Percentiles rank a stretch among this genome's conserved stretches.
phyloP scores from a whole-genome alignment of 331 rosid species.

The Cucumis variabilis region DNA sequence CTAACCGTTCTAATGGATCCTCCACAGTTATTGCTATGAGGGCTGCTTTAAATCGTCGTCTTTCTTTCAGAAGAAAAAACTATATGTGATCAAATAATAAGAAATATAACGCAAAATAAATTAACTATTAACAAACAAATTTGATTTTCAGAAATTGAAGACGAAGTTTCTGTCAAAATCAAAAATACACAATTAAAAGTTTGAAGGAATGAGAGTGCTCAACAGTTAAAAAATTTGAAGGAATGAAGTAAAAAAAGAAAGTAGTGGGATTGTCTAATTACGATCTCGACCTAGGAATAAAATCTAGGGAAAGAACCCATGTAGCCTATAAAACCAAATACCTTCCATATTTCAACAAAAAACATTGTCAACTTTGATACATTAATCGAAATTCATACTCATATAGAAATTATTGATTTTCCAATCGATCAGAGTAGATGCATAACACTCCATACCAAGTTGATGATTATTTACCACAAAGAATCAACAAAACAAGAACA shows the following conservation, averaged over 20 bases:
- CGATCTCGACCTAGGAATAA: background rate
- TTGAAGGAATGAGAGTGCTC: no score
- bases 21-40: conserved; percentile 86
- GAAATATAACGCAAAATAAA: no score
- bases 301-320: background rate
- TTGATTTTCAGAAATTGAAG: no score
- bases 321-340: background rate
- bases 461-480: background rate
- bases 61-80: no score
- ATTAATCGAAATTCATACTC: background rate
- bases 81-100: no score
- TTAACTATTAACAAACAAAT: no score
- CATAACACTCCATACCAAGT: no score
- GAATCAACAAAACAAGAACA: background rate
- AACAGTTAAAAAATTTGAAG: background rate
- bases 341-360: background rate
- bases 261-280: background rate
- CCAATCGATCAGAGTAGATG: background rate
- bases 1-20: conserved; percentile 75
- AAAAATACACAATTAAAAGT: no score
- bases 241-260: background rate
- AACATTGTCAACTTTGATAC: background rate
- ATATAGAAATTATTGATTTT: background rate
- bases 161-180: no score
- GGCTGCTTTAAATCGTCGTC: conserved; percentile 70